Base-by-base conservation (phyloP, 2,329 filamentous ascomycete species). In the Phoma sp. region DNA sequence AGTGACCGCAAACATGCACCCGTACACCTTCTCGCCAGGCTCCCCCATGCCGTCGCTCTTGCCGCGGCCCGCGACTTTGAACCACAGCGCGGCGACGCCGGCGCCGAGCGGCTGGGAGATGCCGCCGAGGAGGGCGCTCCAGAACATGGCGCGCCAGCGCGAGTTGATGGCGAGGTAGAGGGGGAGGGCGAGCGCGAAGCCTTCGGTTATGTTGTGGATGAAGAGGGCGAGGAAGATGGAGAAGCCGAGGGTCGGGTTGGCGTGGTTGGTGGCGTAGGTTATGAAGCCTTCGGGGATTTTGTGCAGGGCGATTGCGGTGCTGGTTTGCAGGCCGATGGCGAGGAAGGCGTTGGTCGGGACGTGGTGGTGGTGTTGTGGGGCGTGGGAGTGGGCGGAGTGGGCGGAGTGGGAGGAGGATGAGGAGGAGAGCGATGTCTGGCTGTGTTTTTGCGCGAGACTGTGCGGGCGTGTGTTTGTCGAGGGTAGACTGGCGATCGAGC, bases 131-230 rank as follows among this genome's bases (percentile, higher is more conserved):
- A 96, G 73, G 9, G 90, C 88, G 4, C 90, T 88, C 87, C 91
- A 96, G 55, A 90, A 76, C 79, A 98, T 95, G 17, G 95, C 94
- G 66, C 88, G 89, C 71, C 85, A 79, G 40, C 92, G 88, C 55
- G 88, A 94, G 58, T 88, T 85, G 29, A 97, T 85, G 1, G 95
- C 95, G 68, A 99, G 90, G 76, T 96, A 99, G 0, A 99, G 82
- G 0, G 95, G 95, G 0, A 99, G 79, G 0, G 92, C 92, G 84
- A 99, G 89, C 58, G 93, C 91, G 72, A 98, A 98, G 1, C 95
- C 95, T 78, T 99, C 95, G 25, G 92, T 93, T 69, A 99, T 96
- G 78, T 98, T 99, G 82, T 99, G 95, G 55, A 99, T 94, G 72
- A 96, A 96, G 7, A 99, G 84, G 0, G 95, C 94, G 75, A 98